Percentiles rank a stretch among this genome's conserved stretches.
These are phyloP conservation scores for Coemansia sp. DNA, from an alignment of 192 early-diverging fungal genomes.

Conservation along the genomic window DNA sequence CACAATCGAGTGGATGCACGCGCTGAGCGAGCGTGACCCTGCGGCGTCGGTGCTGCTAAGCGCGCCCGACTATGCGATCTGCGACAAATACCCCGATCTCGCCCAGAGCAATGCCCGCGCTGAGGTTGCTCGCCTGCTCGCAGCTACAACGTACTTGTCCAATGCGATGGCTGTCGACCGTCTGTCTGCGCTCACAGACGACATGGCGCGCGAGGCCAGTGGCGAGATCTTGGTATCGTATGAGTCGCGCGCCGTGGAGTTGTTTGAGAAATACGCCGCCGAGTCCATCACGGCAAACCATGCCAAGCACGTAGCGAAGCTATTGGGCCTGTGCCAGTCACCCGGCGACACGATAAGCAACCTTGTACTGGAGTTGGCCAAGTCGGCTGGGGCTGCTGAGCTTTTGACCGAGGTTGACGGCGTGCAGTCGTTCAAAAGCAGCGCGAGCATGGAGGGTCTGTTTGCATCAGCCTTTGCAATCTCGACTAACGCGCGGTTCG, in stretches of 20 bases:
- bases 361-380: slow-evolving; percentile 25
- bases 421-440: slow-evolving; percentile 27
- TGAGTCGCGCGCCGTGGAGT: slow-evolving; percentile 38
- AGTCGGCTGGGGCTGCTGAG: slow-evolving; percentile 5
- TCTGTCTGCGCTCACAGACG: slow-evolving; percentile 19
- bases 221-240: slow-evolving; percentile 44
- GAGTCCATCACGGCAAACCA: slow-evolving; percentile 14
- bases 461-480: slow-evolving; percentile 32
- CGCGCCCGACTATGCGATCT: slow-evolving; percentile 16
- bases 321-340: slow-evolving; percentile 29
- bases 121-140: slow-evolving; percentile 23
- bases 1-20: slow-evolving; percentile 42
- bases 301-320: slow-evolving; percentile 9
- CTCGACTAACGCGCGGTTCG: slow-evolving; percentile 26
- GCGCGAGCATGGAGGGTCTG: slow-evolving; percentile 48
- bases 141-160: slow-evolving; percentile 25
- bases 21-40: slow-evolving; percentile 15
- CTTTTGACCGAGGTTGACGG: slow-evolving; percentile 5
- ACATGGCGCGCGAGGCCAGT: slow-evolving; percentile 34
- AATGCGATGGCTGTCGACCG: slow-evolving; percentile 10
- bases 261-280: slow-evolving; percentile 34
- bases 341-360: slow-evolving; percentile 20
- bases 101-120: slow-evolving; percentile 20
- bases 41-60: slow-evolving; percentile 32
- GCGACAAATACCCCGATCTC: slow-evolving; percentile 19